Evolutionary conservation across 2,329 filamentous ascomycete species (phyloP).

Genomic region (Penicillium sp.): DNA sequence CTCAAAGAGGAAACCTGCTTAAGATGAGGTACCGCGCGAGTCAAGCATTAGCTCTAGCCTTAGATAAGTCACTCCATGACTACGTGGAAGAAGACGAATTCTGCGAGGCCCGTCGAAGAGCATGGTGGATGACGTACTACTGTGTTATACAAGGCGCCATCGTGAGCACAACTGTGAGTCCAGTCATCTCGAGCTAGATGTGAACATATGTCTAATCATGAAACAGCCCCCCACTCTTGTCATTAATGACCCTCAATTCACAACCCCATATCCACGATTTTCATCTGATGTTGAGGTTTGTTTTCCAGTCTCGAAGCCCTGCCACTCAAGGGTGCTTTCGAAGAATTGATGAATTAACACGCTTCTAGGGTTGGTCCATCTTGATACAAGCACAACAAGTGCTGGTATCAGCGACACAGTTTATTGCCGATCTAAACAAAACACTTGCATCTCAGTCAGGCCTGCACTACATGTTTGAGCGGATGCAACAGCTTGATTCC

Average conservation of each 20-base stretch:
- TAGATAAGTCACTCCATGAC: slow-evolving; percentile 46
- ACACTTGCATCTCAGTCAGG: slow-evolving; percentile 36
- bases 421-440: slow-evolving; percentile 43
- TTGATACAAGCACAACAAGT: slow-evolving; percentile 46
- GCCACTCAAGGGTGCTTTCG: neutral
- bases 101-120: slow-evolving; percentile 43
- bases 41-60: slow-evolving; percentile 44
- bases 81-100: slow-evolving; percentile 36
- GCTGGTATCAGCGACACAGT: slow-evolving; percentile 43
- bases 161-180: slow-evolving; percentile 44
- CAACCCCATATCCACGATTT: slow-evolving; percentile 44
- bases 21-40: slow-evolving; percentile 49
- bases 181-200: neutral
- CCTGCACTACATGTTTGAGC: slow-evolving; percentile 41
- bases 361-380: slow-evolving; percentile 42
- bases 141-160: slow-evolving; percentile 48
- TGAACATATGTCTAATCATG: slow-evolving; percentile 10
- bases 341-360: slow-evolving; percentile 8
- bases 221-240: slow-evolving; percentile 44
- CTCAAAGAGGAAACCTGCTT: slow-evolving; percentile 45
- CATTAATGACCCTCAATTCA: slow-evolving; percentile 45
- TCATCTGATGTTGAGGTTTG: slow-evolving; percentile 43
- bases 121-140: slow-evolving; percentile 53
- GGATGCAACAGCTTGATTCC: slow-evolving; percentile 44
- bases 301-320: neutral